Evolutionary conservation across 2,329 filamentous ascomycete genomes (phyloP).

Genomic region (Sporothrix mexicana): DNA sequence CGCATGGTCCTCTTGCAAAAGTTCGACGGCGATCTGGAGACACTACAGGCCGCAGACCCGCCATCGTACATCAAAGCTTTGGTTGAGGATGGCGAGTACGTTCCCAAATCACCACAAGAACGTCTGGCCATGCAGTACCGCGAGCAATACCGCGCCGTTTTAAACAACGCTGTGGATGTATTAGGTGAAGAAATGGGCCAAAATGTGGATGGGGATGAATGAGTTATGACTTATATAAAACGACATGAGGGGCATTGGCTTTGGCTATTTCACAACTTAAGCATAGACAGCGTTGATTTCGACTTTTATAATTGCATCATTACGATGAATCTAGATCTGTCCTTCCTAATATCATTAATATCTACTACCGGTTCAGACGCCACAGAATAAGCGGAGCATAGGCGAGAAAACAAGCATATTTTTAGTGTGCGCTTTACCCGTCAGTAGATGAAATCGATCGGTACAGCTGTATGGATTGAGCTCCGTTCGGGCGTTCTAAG

Average conservation of each 20-base stretch:
- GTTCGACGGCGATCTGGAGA: constrained; percentile 48
- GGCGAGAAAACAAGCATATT: not conserved
- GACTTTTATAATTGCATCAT: not conserved
- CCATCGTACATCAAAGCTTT: not conserved
- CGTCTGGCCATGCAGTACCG: constrained; percentile 57
- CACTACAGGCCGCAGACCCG: constrained; percentile 54
- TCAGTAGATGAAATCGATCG: not conserved
- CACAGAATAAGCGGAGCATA: not conserved
- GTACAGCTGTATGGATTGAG: not conserved
- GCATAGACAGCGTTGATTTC: not conserved
- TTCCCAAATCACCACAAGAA: constrained; percentile 44
- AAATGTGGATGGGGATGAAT: not conserved
- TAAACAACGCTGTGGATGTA: constrained; percentile 47
- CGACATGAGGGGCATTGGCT: not conserved
- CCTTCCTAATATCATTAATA: not conserved
- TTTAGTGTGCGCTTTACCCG: not conserved
- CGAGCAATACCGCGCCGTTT: constrained; percentile 54
- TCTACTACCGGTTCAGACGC: not conserved
- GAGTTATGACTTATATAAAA: not conserved
- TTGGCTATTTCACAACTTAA: not conserved
- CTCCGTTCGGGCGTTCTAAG: not conserved
- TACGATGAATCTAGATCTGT: not conserved
- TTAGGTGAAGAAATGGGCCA: not conserved
- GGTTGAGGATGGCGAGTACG: not conserved
- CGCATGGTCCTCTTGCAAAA: constrained; percentile 48